A percentile compares a stretch with the other conserved stretches of the same genome.
These are phyloP conservation scores for Elaeis oleifera DNA, from an alignment of 202 grass and related monocot genomes.

Conservation along the genomic window DNA sequence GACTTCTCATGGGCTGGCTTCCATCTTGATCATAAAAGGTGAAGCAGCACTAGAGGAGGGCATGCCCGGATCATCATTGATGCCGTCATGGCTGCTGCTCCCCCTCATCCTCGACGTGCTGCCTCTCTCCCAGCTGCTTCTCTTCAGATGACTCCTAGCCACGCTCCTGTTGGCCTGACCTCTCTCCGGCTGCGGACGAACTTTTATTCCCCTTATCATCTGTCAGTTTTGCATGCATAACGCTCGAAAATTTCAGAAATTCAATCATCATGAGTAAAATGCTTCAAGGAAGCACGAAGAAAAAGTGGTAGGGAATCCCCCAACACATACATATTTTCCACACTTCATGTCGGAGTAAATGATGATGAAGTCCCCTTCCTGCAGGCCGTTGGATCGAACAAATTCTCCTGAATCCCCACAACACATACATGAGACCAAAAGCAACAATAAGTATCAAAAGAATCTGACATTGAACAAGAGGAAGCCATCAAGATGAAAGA, in stretches of 20 bases:
- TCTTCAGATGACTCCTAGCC: too few relatives aligned
- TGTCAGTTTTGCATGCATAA: conserved; percentile 1
- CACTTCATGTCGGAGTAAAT: conserved; percentile 80
- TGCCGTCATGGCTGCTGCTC: too few relatives aligned
- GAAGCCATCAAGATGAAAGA: too few relatives aligned
- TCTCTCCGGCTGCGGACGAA: conserved; percentile 17
- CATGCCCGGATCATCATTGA: too few relatives aligned
- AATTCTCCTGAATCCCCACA: conserved; percentile 47
- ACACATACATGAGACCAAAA: not conserved
- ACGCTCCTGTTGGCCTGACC: too few relatives aligned
- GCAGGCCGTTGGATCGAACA: conserved; percentile 61
- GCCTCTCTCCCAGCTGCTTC: too few relatives aligned
- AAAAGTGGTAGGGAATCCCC: not conserved
- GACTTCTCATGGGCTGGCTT: too few relatives aligned
- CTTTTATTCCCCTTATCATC: conserved; percentile 80
- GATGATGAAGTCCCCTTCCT: conserved; percentile 82
- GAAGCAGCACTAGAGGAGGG: too few relatives aligned
- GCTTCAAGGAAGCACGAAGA: not conserved
- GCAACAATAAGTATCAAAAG: too few relatives aligned
- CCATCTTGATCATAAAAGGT: too few relatives aligned
- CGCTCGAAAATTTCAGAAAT: not conserved
- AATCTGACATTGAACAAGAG: too few relatives aligned
- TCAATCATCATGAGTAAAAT: not conserved
- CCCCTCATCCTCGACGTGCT: too few relatives aligned
- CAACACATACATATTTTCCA: conserved; percentile 59